These are phyloP conservation scores for Aspergillus jensenii DNA, from an alignment of 2,329 filamentous ascomycete species.

Conservation along the genomic window DNA sequence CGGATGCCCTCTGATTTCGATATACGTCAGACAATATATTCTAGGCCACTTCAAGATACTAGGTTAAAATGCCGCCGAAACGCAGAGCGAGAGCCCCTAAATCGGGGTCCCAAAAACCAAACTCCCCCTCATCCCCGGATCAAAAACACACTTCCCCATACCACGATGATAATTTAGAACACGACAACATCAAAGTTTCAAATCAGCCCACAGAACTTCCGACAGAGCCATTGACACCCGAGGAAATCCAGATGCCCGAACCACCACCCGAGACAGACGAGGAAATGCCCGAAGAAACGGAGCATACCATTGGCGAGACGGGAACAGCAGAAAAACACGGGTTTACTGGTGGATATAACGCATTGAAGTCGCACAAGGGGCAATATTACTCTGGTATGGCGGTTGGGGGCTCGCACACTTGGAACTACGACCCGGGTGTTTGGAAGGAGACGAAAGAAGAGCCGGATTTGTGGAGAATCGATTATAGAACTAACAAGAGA, in stretches of 20 bases:
- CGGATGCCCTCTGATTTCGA: neutral
- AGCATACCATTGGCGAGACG: constrained; percentile 3
- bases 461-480: constrained; percentile 36
- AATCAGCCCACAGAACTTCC: neutral
- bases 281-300: constrained; percentile 18
- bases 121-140: neutral
- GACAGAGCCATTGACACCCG: neutral
- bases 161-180: neutral
- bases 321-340: neutral
- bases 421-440: constrained; percentile 36
- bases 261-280: constrained; percentile 22
- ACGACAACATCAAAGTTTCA: neutral
- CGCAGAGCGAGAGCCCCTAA: neutral
- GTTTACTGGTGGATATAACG: constrained; percentile 25
- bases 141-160: neutral
- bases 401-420: constrained; percentile 37
- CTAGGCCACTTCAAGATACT: neutral
- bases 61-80: neutral
- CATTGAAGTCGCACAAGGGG: constrained; percentile 34
- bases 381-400: constrained; percentile 39
- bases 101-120: neutral
- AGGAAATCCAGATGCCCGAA: neutral
- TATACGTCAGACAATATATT: neutral
- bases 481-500: constrained; percentile 33
- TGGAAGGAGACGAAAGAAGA: constrained; percentile 39